These are phyloP conservation scores for Lyophyllum shimeji DNA, from an alignment of 768 basidiomycete genomes.

Conservation along the genomic window DNA sequence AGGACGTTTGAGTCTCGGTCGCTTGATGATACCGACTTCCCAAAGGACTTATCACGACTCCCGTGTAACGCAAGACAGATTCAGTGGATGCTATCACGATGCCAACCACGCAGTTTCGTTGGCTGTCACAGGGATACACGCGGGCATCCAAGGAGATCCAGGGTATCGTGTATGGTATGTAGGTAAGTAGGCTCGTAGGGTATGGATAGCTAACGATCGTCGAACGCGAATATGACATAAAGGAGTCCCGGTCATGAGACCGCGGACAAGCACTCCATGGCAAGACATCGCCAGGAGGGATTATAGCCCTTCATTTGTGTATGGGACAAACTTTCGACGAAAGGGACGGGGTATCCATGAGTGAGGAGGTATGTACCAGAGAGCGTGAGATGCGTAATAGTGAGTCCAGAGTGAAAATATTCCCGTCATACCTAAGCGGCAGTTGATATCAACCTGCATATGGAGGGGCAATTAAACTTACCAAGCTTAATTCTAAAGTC, in stretches of 20 bases:
- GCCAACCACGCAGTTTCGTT: conserved; percentile 15
- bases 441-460: background rate
- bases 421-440: conserved; percentile 19
- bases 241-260: conserved; percentile 1
- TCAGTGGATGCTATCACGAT: conserved; percentile 9
- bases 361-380: conserved; percentile 23
- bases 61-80: conserved; percentile 3
- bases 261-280: conserved; percentile 5
- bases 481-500: conserved; percentile 96
- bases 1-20: conserved; percentile 5
- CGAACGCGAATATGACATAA: conserved; percentile 10
- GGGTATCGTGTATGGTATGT: conserved; percentile 9
- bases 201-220: conserved; percentile 15
- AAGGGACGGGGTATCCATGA: conserved; percentile 23
- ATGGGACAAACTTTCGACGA: conserved; percentile 9
- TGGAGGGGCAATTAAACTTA: conserved; percentile 31
- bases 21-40: conserved; percentile 12
- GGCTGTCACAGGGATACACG: conserved; percentile 1
- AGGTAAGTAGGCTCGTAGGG: conserved; percentile 18
- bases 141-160: conserved; percentile 10
- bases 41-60: conserved; percentile 11
- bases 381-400: conserved; percentile 10
- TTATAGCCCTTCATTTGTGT: conserved; percentile 5
- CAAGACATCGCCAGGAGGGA: conserved; percentile 4
- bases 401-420: conserved; percentile 6